Evolutionary conservation across 768 basidiomycete species (phyloP), one percentile per base, ranked within the genome.

Genomic region (Zangia roseola): DNA sequence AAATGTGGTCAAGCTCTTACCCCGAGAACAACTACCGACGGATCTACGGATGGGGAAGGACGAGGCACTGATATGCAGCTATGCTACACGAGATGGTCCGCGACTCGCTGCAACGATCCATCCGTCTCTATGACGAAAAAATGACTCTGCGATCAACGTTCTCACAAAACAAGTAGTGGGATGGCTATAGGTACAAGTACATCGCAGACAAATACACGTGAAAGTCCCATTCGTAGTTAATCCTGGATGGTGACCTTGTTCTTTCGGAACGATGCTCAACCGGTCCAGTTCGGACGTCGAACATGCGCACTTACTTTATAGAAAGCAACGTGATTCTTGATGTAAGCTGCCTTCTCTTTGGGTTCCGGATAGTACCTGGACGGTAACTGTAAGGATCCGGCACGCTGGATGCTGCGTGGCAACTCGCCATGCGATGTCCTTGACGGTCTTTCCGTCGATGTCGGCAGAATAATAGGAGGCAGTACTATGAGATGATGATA

Each of bases 241-340:
- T 43, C 61, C 33, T 56, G 5, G 34, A 63, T 61, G 21, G 30
- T 5, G 0, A 64, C 58, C 42, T 64, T 62, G 54, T 49, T 47
- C 60, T 61, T 47, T 46, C 7, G 14, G 31, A 24, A 47, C 4
- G 35, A 40, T 6, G 19, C 5, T 52, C 35, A 52, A 40, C 24
- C 25, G 5, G 40, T 19, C 28, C 20, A 25, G 34, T 28, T 43
- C 5, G 14, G 28, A 26, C 6, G n/a, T 21, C 3, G 25, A 12
- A 33, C 14, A 17, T 7, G 26, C 19, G 19, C n/a, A 19, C 59
- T 63, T 49, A 81, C 87, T 77, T 88, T 88, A 74, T 91, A 87
- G 62, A 91, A 90, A 0, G 88, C 90, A 19, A 90, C 73, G 59
- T 83, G 81, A 10, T 74, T 74, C 63, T 85, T 76, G 59, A 91